Percentiles rank a stretch among this genome's conserved stretches.
These are phyloP conservation scores for Ophiosphaerella narmari DNA, from an alignment of 2,329 filamentous ascomycete genomes.

Conservation along the genomic window DNA sequence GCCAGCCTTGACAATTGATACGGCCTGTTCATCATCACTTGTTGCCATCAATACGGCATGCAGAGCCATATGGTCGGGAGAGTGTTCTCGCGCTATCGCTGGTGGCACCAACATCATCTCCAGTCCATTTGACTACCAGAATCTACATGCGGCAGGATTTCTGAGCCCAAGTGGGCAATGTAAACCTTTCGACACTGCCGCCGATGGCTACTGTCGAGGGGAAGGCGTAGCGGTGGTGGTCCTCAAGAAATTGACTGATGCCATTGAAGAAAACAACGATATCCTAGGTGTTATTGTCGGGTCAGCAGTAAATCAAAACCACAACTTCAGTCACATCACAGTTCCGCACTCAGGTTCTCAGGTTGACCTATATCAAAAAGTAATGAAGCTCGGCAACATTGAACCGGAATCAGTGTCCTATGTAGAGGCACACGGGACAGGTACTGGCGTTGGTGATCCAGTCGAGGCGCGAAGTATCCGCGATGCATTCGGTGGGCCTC, in stretches of 20 bases:
- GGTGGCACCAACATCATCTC: constrained; percentile 43
- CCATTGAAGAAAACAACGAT: constrained; percentile 43
- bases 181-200: constrained; percentile 4
- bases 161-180: constrained; percentile 47
- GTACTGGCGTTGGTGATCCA: constrained; percentile 2
- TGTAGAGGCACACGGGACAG: constrained; percentile 37
- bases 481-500: constrained; percentile 7
- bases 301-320: constrained; percentile 49
- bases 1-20: constrained; percentile 33
- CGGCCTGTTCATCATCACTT: constrained; percentile 37
- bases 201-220: constrained; percentile 41
- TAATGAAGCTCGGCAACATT: constrained; percentile 38
- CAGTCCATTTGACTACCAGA: constrained; percentile 35
- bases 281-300: constrained; percentile 34
- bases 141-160: constrained; percentile 46
- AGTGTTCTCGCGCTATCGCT: constrained; percentile 36
- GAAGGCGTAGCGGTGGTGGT: constrained; percentile 33
- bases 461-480: background rate
- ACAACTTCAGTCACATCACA: constrained; percentile 25
- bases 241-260: constrained; percentile 38
- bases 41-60: constrained; percentile 32
- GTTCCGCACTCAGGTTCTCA: constrained; percentile 18
- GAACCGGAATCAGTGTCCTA: constrained; percentile 30
- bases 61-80: constrained; percentile 25
- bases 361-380: constrained; percentile 9